A percentile compares a stretch with the other conserved stretches of the same genome.
These are phyloP conservation scores for Nepenthes mirabilis DNA, from an alignment of 148 eudicot genomes.

Conservation along the genomic window DNA sequence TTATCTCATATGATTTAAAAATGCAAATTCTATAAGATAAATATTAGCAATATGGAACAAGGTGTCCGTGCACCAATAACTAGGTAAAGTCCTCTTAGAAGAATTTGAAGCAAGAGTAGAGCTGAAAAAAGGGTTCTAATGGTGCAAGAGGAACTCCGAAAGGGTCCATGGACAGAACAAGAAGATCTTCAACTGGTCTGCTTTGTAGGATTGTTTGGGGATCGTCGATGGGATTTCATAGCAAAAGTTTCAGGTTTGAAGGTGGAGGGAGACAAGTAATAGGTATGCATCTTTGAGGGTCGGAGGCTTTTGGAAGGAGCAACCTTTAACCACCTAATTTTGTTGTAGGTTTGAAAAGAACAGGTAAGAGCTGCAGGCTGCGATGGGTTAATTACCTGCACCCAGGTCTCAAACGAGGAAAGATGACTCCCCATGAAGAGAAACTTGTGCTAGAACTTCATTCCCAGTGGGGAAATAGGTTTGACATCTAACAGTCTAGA, in stretches of 20 bases:
- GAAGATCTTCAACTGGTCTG: constrained; percentile 78
- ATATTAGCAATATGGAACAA: constrained; percentile 8
- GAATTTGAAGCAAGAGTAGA: neutral
- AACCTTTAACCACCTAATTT: constrained; percentile 21
- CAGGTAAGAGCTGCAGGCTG: constrained; percentile 92
- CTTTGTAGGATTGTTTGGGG: constrained; percentile 88
- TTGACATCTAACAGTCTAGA: constrained; percentile 1
- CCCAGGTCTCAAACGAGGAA: constrained; percentile 78
- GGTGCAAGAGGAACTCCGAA: constrained; percentile 48
- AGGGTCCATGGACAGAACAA: constrained; percentile 94
- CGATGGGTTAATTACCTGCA: constrained; percentile 96
- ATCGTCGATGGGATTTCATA: constrained; percentile 97
- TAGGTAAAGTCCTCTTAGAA: neutral
- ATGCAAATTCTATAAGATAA: constrained; percentile 9
- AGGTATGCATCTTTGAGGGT: constrained; percentile 52
- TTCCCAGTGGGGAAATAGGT: constrained; percentile 90
- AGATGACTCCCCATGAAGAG: constrained; percentile 85
- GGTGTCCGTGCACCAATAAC: constrained; percentile 9
- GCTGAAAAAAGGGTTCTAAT: constrained; percentile 4
- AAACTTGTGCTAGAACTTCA: constrained; percentile 72
- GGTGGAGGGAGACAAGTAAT: constrained; percentile 95
- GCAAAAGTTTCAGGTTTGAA: constrained; percentile 99
- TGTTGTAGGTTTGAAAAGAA: constrained; percentile 74
- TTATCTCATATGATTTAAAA: constrained; percentile 21
- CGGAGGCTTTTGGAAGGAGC: constrained; percentile 15